Evolutionary conservation across 2,329 filamentous ascomycete species (phyloP).

Genomic region (Trichoderma koningiopsis): DNA sequence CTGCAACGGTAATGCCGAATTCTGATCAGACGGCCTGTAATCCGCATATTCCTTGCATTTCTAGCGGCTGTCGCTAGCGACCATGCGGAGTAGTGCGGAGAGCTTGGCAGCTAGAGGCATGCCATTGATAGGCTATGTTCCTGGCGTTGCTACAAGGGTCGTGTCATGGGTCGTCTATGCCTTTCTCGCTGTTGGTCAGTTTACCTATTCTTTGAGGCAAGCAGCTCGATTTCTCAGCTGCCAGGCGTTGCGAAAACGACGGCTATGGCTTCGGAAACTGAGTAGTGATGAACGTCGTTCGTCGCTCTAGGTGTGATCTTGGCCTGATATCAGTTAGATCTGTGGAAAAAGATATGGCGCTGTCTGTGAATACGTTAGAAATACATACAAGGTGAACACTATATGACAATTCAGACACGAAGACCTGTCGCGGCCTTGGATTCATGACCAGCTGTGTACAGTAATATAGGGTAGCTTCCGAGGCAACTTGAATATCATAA

Average conservation of each 20-base stretch:
- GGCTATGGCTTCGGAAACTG: neutral
- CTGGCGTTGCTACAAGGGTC: neutral
- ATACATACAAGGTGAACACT: neutral
- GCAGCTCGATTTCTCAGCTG: neutral
- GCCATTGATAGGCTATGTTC: constrained; percentile 5
- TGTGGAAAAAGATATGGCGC: neutral
- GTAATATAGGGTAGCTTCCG: neutral
- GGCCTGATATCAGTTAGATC: neutral
- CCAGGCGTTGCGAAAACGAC: neutral
- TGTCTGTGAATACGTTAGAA: neutral
- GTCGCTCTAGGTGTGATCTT: neutral
- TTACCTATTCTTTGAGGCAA: neutral
- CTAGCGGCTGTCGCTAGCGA: neutral
- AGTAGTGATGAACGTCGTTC: neutral
- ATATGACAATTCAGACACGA: neutral
- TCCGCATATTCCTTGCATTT: neutral
- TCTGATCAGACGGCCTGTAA: constrained; percentile 6
- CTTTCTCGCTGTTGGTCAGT: neutral
- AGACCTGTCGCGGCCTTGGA: neutral
- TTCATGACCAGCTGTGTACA: neutral
- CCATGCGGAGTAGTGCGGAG: neutral
- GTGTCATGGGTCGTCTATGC: neutral
- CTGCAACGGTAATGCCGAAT: neutral
- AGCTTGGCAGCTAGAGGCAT: neutral
- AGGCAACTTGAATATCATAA: neutral